Evolutionary conservation across 2,329 filamentous ascomycete genomes (phyloP), one percentile per base, ranked within the genome.

Genomic region (Dactylellina cionopaga): DNA sequence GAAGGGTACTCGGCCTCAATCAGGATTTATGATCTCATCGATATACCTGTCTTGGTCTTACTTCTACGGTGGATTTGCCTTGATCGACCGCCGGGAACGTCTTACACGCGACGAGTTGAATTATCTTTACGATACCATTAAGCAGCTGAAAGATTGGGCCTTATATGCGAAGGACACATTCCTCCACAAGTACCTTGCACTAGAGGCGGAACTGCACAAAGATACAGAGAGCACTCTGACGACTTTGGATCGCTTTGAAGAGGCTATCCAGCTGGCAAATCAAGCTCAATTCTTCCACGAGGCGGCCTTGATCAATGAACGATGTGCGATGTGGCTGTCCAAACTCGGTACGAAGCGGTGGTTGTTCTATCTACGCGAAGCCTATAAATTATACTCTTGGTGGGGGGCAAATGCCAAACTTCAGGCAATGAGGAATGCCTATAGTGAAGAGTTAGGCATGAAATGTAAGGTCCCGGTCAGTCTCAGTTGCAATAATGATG

Each of bases 341-440:
- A 74, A 70, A 17, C 63, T 76, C 27, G 76, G 76, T 10, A 76
- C 65, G 43, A 75, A 74, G 37, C 72, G 76, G 27, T 75, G 74
- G 58, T 39, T 74, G 6, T 75, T 58, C 44, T 77, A 77, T 41
- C 35, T 77, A 13, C 68, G 74, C 35, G 75, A 77, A 59, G 76
- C 76, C 15, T 76, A 75, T 22, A 75, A 74, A 24, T 54, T 75
- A 31, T 77, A 77, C 46, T 75, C 75, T 17, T 51, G 73, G 49
- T 77, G 76, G 76, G 76, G 76, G 7, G 76, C 76, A 7, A 76
- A 73, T 49, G 75, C 75, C 55, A 77, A 77, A 41, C 71, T 76
- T 10, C 74, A 74, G 52, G 75, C 75, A 3, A 64, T 77, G 24
- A 74, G 75, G 17, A 76, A 75, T 17, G 15, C 63, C 22, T 77